Conservation (phyloP, 2,329 filamentous ascomycete species). For the Dothistroma pini region DNA sequence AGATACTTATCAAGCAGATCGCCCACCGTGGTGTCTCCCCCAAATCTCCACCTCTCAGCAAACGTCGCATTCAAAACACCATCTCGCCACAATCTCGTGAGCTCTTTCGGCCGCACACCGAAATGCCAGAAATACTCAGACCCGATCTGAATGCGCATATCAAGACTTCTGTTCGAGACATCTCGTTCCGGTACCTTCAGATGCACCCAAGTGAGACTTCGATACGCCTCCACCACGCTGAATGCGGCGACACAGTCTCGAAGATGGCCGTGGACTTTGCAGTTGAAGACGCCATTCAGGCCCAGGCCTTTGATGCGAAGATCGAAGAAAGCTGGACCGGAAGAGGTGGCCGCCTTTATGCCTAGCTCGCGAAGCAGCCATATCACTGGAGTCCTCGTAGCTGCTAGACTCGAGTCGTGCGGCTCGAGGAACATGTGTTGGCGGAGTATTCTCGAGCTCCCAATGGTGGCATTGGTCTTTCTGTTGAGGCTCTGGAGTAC, state of each 20-base stretch:
- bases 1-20: neutral
- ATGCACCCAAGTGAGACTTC: neutral
- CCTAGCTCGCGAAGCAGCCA: neutral
- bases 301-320: neutral
- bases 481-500: neutral
- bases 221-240: neutral
- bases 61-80: neutral
- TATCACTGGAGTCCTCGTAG: neutral
- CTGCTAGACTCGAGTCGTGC: neutral
- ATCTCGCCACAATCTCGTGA: neutral
- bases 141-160: neutral
- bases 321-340: neutral
- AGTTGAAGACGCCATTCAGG: neutral
- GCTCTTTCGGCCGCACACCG: neutral
- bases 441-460: neutral
- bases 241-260: neutral
- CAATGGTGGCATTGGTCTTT: neutral
- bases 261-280: constrained; percentile 2
- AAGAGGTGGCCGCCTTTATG: neutral
- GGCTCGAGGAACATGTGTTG: neutral
- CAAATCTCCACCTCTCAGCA: neutral
- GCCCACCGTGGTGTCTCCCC: neutral
- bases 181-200: neutral
- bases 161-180: neutral
- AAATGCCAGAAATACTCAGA: neutral